Conservation (phyloP, 179 eudicot species). For the Silene coronaria region DNA sequence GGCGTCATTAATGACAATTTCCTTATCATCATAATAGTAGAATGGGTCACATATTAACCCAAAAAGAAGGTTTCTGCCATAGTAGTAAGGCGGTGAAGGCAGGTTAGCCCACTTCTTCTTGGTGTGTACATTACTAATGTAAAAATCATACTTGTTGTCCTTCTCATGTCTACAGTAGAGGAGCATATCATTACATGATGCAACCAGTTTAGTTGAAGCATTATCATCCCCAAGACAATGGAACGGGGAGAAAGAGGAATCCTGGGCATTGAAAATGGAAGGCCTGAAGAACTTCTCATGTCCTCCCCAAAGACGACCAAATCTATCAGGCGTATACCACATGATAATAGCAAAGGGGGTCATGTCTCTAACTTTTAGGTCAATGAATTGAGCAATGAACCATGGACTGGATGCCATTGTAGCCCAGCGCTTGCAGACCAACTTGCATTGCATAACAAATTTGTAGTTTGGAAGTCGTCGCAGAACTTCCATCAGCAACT, state of each 20-base stretch:
- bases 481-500: constrained; percentile 13
- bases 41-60: constrained; percentile 11
- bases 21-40: not conserved
- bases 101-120: not conserved
- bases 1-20: not conserved
- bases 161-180: not conserved
- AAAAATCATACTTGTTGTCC: not conserved
- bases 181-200: constrained; percentile 6
- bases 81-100: not conserved
- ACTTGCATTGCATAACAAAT: constrained; percentile 12
- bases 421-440: constrained; percentile 19
- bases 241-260: constrained; percentile 7
- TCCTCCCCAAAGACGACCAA: not conserved
- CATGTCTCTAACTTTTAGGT: too few relatives aligned
- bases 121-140: constrained; percentile 15
- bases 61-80: not conserved
- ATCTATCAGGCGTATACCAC: not conserved
- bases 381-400: constrained; percentile 11
- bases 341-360: not conserved
- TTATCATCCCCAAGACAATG: too few relatives aligned
- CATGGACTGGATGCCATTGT: constrained; percentile 1
- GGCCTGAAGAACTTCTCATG: not conserved
- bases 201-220: not conserved
- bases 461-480: constrained; percentile 15
- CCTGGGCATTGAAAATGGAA: not conserved